Evolutionary conservation across 192 early-diverging fungal genomes (phyloP).

Genomic region (Haplosporangium gracile): DNA sequence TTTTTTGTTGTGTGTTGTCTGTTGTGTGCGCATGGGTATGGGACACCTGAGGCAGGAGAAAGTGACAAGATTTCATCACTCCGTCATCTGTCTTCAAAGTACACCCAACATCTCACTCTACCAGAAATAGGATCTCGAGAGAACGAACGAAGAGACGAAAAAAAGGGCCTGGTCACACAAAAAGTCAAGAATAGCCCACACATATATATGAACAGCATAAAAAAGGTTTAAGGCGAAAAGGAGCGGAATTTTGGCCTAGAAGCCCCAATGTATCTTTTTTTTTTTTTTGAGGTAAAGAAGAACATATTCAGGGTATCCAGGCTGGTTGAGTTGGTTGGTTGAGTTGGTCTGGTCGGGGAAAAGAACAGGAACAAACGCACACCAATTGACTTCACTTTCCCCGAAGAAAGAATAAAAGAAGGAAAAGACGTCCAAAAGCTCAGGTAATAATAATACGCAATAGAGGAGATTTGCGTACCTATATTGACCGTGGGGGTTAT

Average conservation of each 20-base stretch:
- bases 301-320: background rate
- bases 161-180: background rate
- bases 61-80: background rate
- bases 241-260: background rate
- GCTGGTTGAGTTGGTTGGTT: background rate
- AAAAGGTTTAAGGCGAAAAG: background rate
- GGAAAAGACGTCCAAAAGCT: background rate
- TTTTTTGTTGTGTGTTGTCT: background rate
- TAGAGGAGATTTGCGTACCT: constrained; percentile 15
- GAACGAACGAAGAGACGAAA: background rate
- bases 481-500: constrained; percentile 34
- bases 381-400: background rate
- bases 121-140: constrained; percentile 1
- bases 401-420: background rate
- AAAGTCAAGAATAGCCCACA: background rate
- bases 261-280: background rate
- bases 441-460: background rate
- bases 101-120: background rate
- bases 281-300: background rate
- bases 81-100: background rate
- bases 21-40: background rate
- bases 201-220: background rate
- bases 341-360: background rate
- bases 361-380: background rate
- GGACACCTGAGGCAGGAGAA: background rate